phyloP scores from a whole-genome alignment of 2,329 filamentous ascomycete genomes.

The Pseudocercospora musae region DNA sequence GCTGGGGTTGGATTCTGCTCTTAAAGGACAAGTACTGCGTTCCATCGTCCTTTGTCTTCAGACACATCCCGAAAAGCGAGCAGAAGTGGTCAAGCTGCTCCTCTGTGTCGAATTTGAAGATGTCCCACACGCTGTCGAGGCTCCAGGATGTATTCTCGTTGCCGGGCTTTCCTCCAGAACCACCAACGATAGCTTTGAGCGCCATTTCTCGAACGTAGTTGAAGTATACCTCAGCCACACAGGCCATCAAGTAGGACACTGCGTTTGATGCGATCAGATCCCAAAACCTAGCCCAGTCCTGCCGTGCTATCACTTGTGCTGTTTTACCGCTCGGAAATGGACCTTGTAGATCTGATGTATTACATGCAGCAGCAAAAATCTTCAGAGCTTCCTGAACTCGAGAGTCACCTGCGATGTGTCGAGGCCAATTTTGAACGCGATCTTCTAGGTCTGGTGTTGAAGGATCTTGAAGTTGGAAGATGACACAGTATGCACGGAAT shows the following conservation, averaged over 20 bases:
- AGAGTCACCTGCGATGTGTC: constrained; percentile 48
- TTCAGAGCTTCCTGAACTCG: constrained; percentile 57
- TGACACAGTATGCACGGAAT: constrained; percentile 61
- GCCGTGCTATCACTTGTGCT: constrained; percentile 53
- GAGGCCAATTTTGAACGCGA: constrained; percentile 55
- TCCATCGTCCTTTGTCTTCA: constrained; percentile 45
- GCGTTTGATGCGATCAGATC: constrained; percentile 52
- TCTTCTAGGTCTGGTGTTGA: constrained; percentile 54
- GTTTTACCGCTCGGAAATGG: constrained; percentile 47
- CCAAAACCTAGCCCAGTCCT: constrained; percentile 59
- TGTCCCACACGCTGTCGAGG: constrained; percentile 48
- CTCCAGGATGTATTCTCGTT: constrained; percentile 55
- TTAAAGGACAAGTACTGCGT: constrained; percentile 51
- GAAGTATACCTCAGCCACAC: constrained; percentile 62
- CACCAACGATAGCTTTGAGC: constrained; percentile 43
- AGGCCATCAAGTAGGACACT: constrained; percentile 61
- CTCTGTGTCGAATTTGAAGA: constrained; percentile 55
- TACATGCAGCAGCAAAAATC: constrained; percentile 55
- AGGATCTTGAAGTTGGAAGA: constrained; percentile 51
- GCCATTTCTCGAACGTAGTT: constrained; percentile 55
- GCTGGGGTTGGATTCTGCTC: not conserved
- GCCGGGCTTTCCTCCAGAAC: constrained; percentile 11
- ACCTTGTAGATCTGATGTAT: constrained; percentile 51
- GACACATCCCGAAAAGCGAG: constrained; percentile 51
- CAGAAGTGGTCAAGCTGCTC: constrained; percentile 55